A percentile compares a stretch with the other conserved stretches of the same genome.
These are phyloP conservation scores for Ophiosphaerella herpotricha DNA, from an alignment of 2,329 filamentous ascomycete genomes.

Conservation along the genomic window DNA sequence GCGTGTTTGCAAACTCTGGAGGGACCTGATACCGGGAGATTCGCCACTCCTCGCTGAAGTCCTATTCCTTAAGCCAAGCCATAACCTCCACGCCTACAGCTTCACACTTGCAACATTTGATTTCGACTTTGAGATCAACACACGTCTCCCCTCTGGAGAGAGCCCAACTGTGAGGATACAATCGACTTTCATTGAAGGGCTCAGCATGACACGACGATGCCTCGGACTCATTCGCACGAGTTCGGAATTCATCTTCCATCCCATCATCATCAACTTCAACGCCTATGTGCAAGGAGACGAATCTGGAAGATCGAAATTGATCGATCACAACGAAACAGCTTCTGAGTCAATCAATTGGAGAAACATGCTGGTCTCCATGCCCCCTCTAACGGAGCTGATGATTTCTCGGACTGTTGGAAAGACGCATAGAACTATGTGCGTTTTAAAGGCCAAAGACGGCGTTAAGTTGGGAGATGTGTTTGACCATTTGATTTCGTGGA, in stretches of 20 bases:
- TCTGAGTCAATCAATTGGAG: background rate
- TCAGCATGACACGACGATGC: constrained; percentile 3
- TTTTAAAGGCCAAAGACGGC: constrained; percentile 1
- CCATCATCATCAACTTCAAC: constrained; percentile 4
- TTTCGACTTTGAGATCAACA: constrained; percentile 6
- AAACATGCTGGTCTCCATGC: constrained; percentile 8
- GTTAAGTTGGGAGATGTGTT: constrained; percentile 6
- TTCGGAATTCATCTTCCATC: constrained; percentile 4
- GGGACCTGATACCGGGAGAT: constrained; percentile 13
- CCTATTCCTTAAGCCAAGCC: constrained; percentile 14
- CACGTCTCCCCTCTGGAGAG: background rate
- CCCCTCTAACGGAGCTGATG: constrained; percentile 4
- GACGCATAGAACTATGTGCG: background rate
- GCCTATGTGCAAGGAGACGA: constrained; percentile 1
- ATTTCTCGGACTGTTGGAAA: background rate
- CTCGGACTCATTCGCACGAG: constrained; percentile 3
- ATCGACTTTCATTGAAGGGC: constrained; percentile 2
- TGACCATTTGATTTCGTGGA: constrained; percentile 2
- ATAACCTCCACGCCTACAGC: constrained; percentile 12
- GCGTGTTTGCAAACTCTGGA: constrained; percentile 15
- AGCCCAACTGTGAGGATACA: background rate
- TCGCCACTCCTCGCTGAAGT: constrained; percentile 8
- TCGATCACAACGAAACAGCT: background rate
- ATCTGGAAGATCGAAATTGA: background rate
- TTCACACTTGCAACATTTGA: constrained; percentile 3